These are phyloP conservation scores for Eucalyptus regnans DNA, from an alignment of 345 rosid species.

Conservation along the genomic window DNA sequence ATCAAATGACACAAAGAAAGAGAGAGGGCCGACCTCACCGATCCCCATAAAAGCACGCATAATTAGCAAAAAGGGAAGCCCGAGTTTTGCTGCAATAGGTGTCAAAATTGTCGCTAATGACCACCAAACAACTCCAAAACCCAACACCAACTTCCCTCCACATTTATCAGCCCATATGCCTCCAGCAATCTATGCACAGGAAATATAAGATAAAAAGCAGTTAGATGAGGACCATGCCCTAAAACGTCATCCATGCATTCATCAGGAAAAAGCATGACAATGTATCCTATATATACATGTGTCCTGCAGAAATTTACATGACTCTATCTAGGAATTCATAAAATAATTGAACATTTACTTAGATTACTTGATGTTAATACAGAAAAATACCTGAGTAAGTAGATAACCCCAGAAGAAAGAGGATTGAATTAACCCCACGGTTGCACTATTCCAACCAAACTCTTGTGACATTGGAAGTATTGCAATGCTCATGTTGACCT, in stretches of 20 bases:
- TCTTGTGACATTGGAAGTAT: conserved; percentile 96
- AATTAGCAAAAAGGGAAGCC: conserved; percentile 80
- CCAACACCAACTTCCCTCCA: conserved; percentile 88
- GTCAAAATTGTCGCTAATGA: conserved; percentile 84
- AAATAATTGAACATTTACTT: not conserved
- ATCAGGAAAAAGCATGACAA: not conserved
- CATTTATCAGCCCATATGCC: conserved; percentile 98
- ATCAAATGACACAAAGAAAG: not conserved
- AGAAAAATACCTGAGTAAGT: conserved; percentile 66
- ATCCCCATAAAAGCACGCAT: conserved; percentile 97
- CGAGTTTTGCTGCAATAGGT: conserved; percentile 87
- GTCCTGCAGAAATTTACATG: not conserved
- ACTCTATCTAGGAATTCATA: not conserved
- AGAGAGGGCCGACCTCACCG: conserved; percentile 61
- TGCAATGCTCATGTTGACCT: conserved; percentile 99
- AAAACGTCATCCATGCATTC: not conserved
- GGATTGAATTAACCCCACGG: conserved; percentile 95
- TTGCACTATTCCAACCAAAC: conserved; percentile 91
- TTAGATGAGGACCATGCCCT: not conserved
- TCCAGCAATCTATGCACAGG: conserved; percentile 60
- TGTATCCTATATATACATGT: not conserved
- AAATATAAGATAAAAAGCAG: conserved; percentile 1
- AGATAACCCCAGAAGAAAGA: conserved; percentile 99
- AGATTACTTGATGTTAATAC: not conserved
- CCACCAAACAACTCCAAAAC: conserved; percentile 98